Evolutionary conservation across 2,329 filamentous ascomycete species (phyloP).

Genomic region (Lanzia echinophila): DNA sequence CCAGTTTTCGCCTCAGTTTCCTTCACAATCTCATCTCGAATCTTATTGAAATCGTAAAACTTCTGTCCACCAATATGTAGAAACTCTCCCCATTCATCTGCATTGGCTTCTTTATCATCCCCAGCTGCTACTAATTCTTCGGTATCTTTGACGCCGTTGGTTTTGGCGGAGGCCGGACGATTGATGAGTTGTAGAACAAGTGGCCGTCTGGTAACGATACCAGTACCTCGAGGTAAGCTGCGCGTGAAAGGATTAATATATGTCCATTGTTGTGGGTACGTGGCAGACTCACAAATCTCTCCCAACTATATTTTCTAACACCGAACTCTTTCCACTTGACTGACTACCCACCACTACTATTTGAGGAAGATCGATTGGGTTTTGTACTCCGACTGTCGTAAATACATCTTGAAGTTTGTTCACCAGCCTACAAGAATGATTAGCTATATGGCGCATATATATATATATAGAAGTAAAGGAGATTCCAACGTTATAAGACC

Average conservation of each 20-base stretch:
- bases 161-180: constrained; percentile 55
- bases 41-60: constrained; percentile 97
- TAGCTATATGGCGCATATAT: constrained; percentile 23
- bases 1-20: constrained; percentile 97
- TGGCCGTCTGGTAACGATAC: constrained; percentile 92
- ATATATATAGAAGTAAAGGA: constrained; percentile 17
- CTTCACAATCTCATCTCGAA: constrained; percentile 92
- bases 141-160: constrained; percentile 60
- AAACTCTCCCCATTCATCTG: constrained; percentile 98
- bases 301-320: constrained; percentile 97
- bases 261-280: constrained; percentile 12
- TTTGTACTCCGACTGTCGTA: constrained; percentile 95
- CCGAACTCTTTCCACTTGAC: constrained; percentile 98
- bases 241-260: constrained; percentile 24
- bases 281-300: constrained; percentile 79
- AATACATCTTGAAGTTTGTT: constrained; percentile 99
- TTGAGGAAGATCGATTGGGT: constrained; percentile 97
- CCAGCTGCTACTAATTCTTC: constrained; percentile 54
- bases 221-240: constrained; percentile 91
- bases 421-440: constrained; percentile 57
- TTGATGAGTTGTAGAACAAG: constrained; percentile 98
- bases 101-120: constrained; percentile 80
- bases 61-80: constrained; percentile 96
- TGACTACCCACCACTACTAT: constrained; percentile 98
- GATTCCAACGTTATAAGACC: constrained; percentile 55